These are phyloP conservation scores for Chalciporus chontae DNA, from an alignment of 768 basidiomycete genomes.

Conservation along the genomic window DNA sequence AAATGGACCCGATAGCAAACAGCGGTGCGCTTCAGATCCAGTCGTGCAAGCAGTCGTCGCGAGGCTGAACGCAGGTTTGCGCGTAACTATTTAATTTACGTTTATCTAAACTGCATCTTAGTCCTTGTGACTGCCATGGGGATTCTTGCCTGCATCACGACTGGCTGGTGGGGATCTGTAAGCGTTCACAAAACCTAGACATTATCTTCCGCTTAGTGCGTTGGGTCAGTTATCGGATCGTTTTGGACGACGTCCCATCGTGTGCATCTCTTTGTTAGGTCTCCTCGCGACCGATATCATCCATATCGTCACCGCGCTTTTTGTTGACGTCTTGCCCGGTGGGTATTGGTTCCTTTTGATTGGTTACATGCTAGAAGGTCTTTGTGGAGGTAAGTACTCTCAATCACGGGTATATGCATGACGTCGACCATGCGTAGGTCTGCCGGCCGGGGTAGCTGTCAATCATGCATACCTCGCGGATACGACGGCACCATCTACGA, in stretches of 20 bases:
- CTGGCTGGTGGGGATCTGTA: constrained; percentile 84
- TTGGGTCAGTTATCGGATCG: constrained; percentile 66
- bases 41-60: constrained; percentile 71
- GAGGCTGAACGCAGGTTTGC: constrained; percentile 57
- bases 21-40: constrained; percentile 62
- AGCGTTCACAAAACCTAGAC: constrained; percentile 25
- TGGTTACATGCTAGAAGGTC: constrained; percentile 64
- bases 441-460: constrained; percentile 47
- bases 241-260: constrained; percentile 61
- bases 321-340: constrained; percentile 61
- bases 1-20: constrained; percentile 6
- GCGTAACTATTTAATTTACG: background rate
- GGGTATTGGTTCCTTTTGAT: constrained; percentile 78
- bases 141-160: constrained; percentile 71
- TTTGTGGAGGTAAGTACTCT: constrained; percentile 58
- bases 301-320: constrained; percentile 63
- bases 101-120: constrained; percentile 26
- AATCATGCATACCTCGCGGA: constrained; percentile 70
- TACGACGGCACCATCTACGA: constrained; percentile 48
- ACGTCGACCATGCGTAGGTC: constrained; percentile 36
- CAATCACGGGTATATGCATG: background rate
- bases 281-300: constrained; percentile 58
- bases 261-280: constrained; percentile 61
- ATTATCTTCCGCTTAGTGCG: background rate
- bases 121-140: constrained; percentile 67